Evolutionary conservation across 2,329 filamentous ascomycete genomes (phyloP), one percentile per base, ranked within the genome.

Genomic region (Neofusicoccum umdonicola): DNA sequence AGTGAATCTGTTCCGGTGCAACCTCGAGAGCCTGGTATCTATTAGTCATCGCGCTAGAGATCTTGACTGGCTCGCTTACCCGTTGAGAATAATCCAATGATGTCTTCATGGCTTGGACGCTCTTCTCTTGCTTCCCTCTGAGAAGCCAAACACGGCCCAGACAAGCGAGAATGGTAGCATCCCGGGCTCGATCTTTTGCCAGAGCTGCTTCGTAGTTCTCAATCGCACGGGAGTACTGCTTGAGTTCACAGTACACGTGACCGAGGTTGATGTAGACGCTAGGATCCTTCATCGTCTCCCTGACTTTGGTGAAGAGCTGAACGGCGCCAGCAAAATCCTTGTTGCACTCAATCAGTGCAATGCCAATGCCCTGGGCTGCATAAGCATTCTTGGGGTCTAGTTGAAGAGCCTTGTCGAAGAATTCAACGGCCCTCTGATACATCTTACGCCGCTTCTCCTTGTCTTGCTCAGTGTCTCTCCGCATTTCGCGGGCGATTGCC

Each of bases 361-460:
- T 98, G 13, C 92, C 95, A 68, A 99, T 88, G 66, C 96, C 95
- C 75, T 99, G 95, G 1, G 95, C 95, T 7, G 96, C 96, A 75
- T 96, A 97, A 0, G 95, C 94, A 70, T 98, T 99, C 80, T 90
- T 93, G 0, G 93, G 88, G 72, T 99, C 95, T n/a, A 99, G 82
- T 68, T 96, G 92, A 22, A 99, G 82, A 4, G 94, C 94, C 80
- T 99, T 99, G 76, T 98, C 95, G 71, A 97, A 99, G 79, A 99
- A 99, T 75, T 99, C 96, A 11, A 98, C 93, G 0, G 95, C 93
- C 69, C 94, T 93, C 74, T 89, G 88, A 74, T 98, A 99, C 67
- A 88, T 90, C 70, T 90, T 91, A 65, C 89, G 90, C 62, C 93
- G 89, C 81, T 96, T 97, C 71, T 96, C 90, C 78, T 92, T 96